A percentile compares a stretch with the other conserved stretches of the same genome.
Conservation (phyloP, 2,329 filamentous ascomycete genomes). For the Phialophora tarda region DNA sequence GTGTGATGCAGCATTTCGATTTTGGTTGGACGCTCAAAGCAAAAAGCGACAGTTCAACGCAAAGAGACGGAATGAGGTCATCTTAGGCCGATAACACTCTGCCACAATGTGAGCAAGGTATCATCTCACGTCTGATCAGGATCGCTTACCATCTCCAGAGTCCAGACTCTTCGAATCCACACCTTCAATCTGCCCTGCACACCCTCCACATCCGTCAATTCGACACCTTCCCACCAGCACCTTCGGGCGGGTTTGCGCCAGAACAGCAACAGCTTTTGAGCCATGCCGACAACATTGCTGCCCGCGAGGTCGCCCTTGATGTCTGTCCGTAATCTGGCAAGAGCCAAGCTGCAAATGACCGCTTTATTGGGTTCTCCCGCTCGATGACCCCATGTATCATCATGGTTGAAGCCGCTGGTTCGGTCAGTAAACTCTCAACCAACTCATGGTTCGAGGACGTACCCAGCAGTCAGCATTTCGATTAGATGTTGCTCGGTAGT, state of each 20-base stretch:
- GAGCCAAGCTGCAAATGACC: conserved; percentile 93
- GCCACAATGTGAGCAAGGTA: conserved; percentile 29
- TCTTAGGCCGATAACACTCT: conserved; percentile 85
- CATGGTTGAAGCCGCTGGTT: conserved; percentile 88
- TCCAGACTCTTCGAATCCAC: conserved; percentile 98
- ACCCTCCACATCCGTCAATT: conserved; percentile 85
- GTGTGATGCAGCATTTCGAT: conserved; percentile 8
- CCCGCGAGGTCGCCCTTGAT: conserved; percentile 78
- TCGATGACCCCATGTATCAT: conserved; percentile 93
- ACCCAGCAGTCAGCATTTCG: conserved; percentile 99
- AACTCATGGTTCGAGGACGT: conserved; percentile 48
- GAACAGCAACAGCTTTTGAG: conserved; percentile 94
- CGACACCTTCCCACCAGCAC: conserved; percentile 99
- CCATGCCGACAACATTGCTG: conserved; percentile 87
- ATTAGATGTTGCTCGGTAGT: conserved; percentile 98
- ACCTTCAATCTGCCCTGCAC: conserved; percentile 93
- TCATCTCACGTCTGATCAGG: not conserved
- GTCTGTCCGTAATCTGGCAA: conserved; percentile 90
- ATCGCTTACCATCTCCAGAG: conserved; percentile 82
- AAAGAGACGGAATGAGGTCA: conserved; percentile 46
- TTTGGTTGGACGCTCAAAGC: conserved; percentile 10
- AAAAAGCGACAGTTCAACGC: conserved; percentile 4
- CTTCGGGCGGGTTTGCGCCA: conserved; percentile 95
- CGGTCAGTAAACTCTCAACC: not conserved
- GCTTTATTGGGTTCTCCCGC: conserved; percentile 98